Conservation (phyloP, 1,284 basidiomycete species). For the Agroathelia rolfsii region DNA sequence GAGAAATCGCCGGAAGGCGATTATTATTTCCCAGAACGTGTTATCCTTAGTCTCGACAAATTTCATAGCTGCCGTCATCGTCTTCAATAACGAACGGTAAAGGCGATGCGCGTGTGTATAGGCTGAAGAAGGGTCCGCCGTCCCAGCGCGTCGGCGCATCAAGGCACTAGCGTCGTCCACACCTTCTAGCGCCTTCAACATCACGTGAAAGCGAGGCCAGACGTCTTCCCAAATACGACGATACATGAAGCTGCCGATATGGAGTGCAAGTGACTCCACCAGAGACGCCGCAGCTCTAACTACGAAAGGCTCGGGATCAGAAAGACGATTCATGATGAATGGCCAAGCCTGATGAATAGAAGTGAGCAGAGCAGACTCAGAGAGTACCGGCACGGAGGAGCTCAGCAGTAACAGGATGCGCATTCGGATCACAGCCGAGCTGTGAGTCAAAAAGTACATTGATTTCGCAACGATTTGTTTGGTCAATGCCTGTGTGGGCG, state of each 20-base stretch:
- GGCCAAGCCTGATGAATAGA: conserved; percentile 84
- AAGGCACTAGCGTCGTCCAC: conserved; percentile 59
- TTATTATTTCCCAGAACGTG: conserved; percentile 69
- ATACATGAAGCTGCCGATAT: conserved; percentile 78
- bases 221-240: conserved; percentile 79
- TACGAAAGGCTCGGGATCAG: conserved; percentile 67
- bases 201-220: conserved; percentile 69
- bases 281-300: conserved; percentile 64
- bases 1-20: conserved; percentile 69
- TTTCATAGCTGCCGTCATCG: conserved; percentile 56
- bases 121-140: conserved; percentile 54
- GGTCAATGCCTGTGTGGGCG: conserved; percentile 66
- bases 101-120: conserved; percentile 73
- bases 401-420: conserved; percentile 69
- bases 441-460: conserved; percentile 83
- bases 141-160: conserved; percentile 36
- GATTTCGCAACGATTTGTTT: conserved; percentile 78
- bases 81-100: conserved; percentile 61
- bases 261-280: conserved; percentile 54
- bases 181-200: conserved; percentile 49
- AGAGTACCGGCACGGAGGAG: conserved; percentile 65
- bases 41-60: conserved; percentile 62
- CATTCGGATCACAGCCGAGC: conserved; percentile 73
- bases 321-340: conserved; percentile 74
- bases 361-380: conserved; percentile 68